Evolutionary conservation across 2,329 filamentous ascomycete genomes (phyloP), one percentile per base, ranked within the genome.

Genomic region (Aureobasidium sp.): DNA sequence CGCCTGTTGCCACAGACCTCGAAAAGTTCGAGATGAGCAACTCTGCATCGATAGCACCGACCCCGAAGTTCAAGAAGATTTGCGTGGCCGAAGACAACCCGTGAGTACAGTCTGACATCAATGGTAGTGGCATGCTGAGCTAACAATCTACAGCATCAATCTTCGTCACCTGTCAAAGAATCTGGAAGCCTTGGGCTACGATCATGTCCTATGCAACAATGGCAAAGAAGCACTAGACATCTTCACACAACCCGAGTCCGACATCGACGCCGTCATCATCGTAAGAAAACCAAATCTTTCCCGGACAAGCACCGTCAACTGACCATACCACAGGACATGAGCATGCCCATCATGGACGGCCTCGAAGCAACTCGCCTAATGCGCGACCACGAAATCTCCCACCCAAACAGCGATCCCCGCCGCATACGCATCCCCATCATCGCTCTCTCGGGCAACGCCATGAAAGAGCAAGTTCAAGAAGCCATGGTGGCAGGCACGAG

Each of bases 21-120:
- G 48, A 52, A 11, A 53, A 48, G 39, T 61, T 53, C 37, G 37
- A 42, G 22, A 45, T 61, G 11, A 27, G 5, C 27, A 61, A 53
- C 20, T 55, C 51, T n/a, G 34, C 11, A 8, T 14, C n/a, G 14
- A 25, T 20, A 11, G 12, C 8, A 41, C 25, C 22, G n/a, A 27
- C 25, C 5, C 58, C 62, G 1, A 41, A 22, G 31, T 63, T 63
- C 49, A 42, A 49, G 22, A 55, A 44, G 48, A 48, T 63, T 17
- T 61, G 62, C 22, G 58, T 63, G 20, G 62, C 62, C 3, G 62
- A 63, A 29, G 62, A 63, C 20, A 63, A 63, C n/a, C 62, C 62
- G 57, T 61, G 12, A 51, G 57, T 36, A 15, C n/a, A 12, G 0
- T 1, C 1, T 14, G 5, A 3, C 17, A 14, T 7, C 25, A 14